phyloP scores from a whole-genome alignment of 2,329 filamentous ascomycete genomes.

The Metarhizium guizhouense region DNA sequence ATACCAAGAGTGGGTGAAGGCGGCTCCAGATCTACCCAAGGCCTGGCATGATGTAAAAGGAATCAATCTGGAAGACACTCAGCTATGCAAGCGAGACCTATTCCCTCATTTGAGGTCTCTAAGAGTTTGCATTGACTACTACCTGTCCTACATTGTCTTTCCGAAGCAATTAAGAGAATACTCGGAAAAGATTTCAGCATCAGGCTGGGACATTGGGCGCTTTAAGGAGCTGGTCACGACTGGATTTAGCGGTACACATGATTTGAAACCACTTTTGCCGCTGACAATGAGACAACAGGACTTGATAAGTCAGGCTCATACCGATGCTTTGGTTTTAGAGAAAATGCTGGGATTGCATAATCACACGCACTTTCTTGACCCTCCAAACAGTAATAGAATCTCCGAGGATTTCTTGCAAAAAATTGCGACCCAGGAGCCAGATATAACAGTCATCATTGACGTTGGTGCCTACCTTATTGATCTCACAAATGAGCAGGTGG shows the following conservation, averaged over 20 bases:
- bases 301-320: constrained; percentile 43
- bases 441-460: constrained; percentile 54
- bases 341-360: constrained; percentile 47
- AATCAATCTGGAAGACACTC: constrained; percentile 48
- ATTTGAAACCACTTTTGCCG: constrained; percentile 46
- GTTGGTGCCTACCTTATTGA: constrained; percentile 63
- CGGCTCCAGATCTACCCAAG: constrained; percentile 21
- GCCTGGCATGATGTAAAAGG: constrained; percentile 31
- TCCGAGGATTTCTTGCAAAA: constrained; percentile 32
- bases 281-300: constrained; percentile 45
- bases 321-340: constrained; percentile 55
- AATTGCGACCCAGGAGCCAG: constrained; percentile 27
- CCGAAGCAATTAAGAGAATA: constrained; percentile 54
- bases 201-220: constrained; percentile 54
- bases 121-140: constrained; percentile 52
- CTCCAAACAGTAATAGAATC: background rate
- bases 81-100: constrained; percentile 35
- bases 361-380: constrained; percentile 15
- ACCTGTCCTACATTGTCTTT: constrained; percentile 47
- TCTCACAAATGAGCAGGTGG: constrained; percentile 44
- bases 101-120: constrained; percentile 42
- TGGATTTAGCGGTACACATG: constrained; percentile 61
- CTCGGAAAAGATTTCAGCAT: constrained; percentile 48
- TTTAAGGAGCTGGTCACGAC: constrained; percentile 37
- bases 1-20: constrained; percentile 40